phyloP scores from a whole-genome alignment of 495 filamentous ascomycete genomes.

The Hypoxylon cercidicola region DNA sequence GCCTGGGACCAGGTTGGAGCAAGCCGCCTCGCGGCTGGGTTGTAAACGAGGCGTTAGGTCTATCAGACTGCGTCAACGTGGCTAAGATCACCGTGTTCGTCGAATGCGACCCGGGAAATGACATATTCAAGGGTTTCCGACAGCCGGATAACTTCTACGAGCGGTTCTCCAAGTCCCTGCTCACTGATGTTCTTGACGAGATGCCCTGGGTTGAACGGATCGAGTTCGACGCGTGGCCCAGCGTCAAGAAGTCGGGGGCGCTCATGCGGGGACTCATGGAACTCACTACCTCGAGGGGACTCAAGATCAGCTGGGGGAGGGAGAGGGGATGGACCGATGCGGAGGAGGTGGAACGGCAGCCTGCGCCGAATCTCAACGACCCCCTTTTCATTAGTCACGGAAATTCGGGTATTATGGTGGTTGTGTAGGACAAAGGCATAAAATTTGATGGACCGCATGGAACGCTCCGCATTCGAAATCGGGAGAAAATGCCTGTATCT shows the following conservation, averaged over 20 bases:
- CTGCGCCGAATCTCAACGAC: conserved; percentile 34
- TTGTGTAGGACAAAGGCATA: conserved; percentile 19
- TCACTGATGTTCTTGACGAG: conserved; percentile 66
- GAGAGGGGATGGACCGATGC: conserved; percentile 72
- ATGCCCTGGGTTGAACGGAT: conserved; percentile 70
- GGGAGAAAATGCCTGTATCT: neutral
- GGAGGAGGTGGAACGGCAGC: conserved; percentile 47
- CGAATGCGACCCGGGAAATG: conserved; percentile 79
- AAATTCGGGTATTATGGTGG: conserved; percentile 38
- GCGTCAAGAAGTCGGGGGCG: conserved; percentile 73
- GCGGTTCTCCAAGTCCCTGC: conserved; percentile 68
- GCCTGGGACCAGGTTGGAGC: conserved; percentile 84
- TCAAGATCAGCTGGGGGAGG: conserved; percentile 73
- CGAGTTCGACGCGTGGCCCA: conserved; percentile 79
- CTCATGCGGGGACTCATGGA: conserved; percentile 76
- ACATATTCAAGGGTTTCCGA: conserved; percentile 78
- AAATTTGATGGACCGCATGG: conserved; percentile 2
- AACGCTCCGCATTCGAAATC: conserved; percentile 6
- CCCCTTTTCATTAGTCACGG: conserved; percentile 38
- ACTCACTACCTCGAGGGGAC: conserved; percentile 60
- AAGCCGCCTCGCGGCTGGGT: conserved; percentile 78
- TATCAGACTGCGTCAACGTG: conserved; percentile 70
- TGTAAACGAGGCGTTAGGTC: conserved; percentile 71
- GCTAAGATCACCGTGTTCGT: conserved; percentile 78
- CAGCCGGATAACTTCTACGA: conserved; percentile 78